A percentile compares a stretch with the other conserved stretches of the same genome.
Conservation (phyloP, 2,329 filamentous ascomycete genomes). For the Alternaria ventricosa region DNA sequence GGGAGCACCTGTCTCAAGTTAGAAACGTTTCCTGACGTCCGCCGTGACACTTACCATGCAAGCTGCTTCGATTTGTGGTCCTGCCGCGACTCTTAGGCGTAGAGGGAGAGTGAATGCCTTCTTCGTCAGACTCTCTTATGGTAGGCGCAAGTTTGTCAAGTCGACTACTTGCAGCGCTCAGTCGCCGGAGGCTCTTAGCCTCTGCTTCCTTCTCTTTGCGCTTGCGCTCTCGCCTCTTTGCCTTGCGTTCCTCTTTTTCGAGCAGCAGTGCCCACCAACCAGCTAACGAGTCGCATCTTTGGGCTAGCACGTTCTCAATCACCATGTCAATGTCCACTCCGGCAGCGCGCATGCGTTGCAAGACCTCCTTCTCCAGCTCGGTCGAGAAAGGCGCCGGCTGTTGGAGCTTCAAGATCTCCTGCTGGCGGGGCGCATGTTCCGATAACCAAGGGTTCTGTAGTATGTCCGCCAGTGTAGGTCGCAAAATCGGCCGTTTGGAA, state of each 20-base stretch:
- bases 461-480: conserved; percentile 84
- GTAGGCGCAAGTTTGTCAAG: conserved; percentile 81
- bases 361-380: conserved; percentile 83
- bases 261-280: conserved; percentile 96
- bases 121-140: conserved; percentile 79
- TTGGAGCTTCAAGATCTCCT: conserved; percentile 83
- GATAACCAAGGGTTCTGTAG: conserved; percentile 85
- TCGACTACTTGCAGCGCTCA: conserved; percentile 89
- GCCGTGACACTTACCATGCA: conserved; percentile 46
- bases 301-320: conserved; percentile 89
- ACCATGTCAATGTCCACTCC: conserved; percentile 94
- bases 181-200: conserved; percentile 75
- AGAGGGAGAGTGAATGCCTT: conserved; percentile 62
- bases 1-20: conserved; percentile 58
- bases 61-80: conserved; percentile 72
- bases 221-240: conserved; percentile 78
- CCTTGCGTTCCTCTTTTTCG: conserved; percentile 93
- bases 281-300: conserved; percentile 86
- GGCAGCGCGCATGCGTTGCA: conserved; percentile 90
- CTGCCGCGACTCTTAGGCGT: conserved; percentile 76
- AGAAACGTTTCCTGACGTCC: conserved; percentile 10
- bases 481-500: conserved; percentile 85
- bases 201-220: conserved; percentile 85
- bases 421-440: conserved; percentile 85
- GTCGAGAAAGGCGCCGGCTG: conserved; percentile 85